Conservation (phyloP, 148 eudicot species). For the Salicornia ramosissima region DNA sequence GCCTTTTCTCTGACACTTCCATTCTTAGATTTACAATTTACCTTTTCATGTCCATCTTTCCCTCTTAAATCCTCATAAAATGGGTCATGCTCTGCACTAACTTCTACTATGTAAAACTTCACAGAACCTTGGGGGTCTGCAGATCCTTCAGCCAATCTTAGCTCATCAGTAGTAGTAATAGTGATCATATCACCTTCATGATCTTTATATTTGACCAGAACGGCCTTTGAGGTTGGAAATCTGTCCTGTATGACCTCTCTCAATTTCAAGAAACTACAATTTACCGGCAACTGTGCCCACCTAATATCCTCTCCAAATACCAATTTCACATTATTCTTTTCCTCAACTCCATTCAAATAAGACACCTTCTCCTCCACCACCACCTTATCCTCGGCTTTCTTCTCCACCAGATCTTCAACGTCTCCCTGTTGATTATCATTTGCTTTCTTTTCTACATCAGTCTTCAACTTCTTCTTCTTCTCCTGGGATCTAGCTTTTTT, state of each 20-base stretch:
- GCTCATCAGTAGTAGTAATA: constrained; percentile 67
- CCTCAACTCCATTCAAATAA: constrained; percentile 33
- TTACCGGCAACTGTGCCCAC: constrained; percentile 71
- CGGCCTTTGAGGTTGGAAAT: constrained; percentile 55
- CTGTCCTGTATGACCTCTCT: constrained; percentile 70
- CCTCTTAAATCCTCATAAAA: constrained; percentile 39
- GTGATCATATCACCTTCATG: constrained; percentile 94
- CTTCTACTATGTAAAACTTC: constrained; percentile 68
- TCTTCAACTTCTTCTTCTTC: constrained; percentile 29
- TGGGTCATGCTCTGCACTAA: constrained; percentile 77
- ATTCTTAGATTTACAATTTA: constrained; percentile 18
- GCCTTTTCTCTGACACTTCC: constrained; percentile 28
- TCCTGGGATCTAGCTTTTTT: constrained; percentile 13
- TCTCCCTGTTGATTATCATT: constrained; percentile 20
- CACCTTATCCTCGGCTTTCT: constrained; percentile 65
- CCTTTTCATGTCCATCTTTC: constrained; percentile 23
- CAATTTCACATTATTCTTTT: constrained; percentile 55
- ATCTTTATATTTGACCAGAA: constrained; percentile 80
- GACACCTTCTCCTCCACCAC: constrained; percentile 69
- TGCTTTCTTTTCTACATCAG: constrained; percentile 15
- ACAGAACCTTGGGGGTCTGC: constrained; percentile 41
- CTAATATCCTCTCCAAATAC: constrained; percentile 95
- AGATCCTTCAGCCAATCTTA: constrained; percentile 80
- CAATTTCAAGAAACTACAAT: constrained; percentile 54
- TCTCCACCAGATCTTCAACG: constrained; percentile 27